Evolutionary conservation across 495 filamentous ascomycete species (phyloP), one percentile per base, ranked within the genome.

Genomic region (Penicillium tannophilum): DNA sequence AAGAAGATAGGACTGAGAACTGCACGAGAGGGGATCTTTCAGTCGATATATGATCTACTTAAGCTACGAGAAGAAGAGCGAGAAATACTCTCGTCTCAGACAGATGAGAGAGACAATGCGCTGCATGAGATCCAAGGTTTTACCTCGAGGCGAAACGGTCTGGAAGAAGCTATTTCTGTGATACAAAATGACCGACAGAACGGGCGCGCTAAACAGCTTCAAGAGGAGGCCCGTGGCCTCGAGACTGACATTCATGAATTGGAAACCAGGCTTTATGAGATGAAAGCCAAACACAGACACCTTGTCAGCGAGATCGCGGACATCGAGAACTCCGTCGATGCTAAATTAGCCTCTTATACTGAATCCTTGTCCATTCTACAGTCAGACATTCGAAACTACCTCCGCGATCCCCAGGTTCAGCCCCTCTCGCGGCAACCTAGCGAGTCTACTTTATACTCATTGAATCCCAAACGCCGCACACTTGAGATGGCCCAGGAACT

Each of bases 401-500:
- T 80, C 9, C 64, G 62, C 54, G 68, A 71, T 24, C 78, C 78
- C 33, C 78, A 76, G 3, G 54, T 78, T 53, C 80, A 68, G 74
- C 81, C 55, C 75, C 80, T 74, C 65, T 70, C 54, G 72, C 59
- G 30, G 35, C 62, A 24, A 16, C 24, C 66, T 0, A 57, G 55
- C 33, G 61, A 72, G 35, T 63, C 72, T 11, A 67, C 69, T 5
- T 79, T 80, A 57, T 77, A 79, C 59, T 78, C 81, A 4, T 68
- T 96, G 41, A 84, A 88, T 6, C 78, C 83, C 1, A 84, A 87
- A 65, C 80, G 90, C 23, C 76, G 92, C 50, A 96, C 91, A 2
- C 72, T 91, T 19, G 84, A 85, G 26, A 89, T 95, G 84, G 90
- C 89, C 0, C 82, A 79, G 58, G 88, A 92, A 45, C 86, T 89